Base-by-base conservation (phyloP, 345 rosid genomes). In the Aquilaria yunnanensis region DNA sequence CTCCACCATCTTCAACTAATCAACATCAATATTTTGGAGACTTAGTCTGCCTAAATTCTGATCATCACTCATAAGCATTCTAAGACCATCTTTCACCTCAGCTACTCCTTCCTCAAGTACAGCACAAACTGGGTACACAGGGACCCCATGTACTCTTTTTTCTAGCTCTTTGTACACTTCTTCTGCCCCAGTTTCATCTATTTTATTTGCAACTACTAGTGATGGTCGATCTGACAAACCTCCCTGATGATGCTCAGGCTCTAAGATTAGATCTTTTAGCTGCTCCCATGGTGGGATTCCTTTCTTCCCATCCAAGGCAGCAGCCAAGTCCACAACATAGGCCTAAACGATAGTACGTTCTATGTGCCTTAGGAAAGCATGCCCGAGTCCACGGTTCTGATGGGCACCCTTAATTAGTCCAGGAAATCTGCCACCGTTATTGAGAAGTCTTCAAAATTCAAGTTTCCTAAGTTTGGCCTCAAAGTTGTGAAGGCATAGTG, bases 321-420 rank as follows among this genome's bases (percentile, higher is more conserved):
- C 85, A 30, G 90, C 94, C 68, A 93, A 78, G 67, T 93, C 98
- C 29, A 93, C 81, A 32, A 93, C 95, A 59, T 88, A 93, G 8
- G 96, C 98, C 67, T 90, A 69, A 65, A 93, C 97, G 79, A 86
- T 84, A 2, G 98, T 88, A 13, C 98, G 81, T 67, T 93, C 96
- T 31, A 93, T 90, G 82, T 93, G 98, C 6, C 96, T 83, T 33
- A 90, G 75, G 67, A 93, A 93, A 53, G 96, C 85, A 31, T 93
- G 97, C 45, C 98, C 98, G 47, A 93, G 84, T 12, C 98, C 98
- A 33, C 87, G 72, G 67, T 89, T 84, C 70, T 76, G 83, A 59
- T 93, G 94, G 56, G 96, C 97, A 32, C 96, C 96, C 76, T 82
- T 87, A 67, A 93, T 85, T 31, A 93, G 92, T 57, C 98, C 98